Conservation (phyloP, 2,329 filamentous ascomycete genomes). For the Raffaelea ambrosiae region DNA sequence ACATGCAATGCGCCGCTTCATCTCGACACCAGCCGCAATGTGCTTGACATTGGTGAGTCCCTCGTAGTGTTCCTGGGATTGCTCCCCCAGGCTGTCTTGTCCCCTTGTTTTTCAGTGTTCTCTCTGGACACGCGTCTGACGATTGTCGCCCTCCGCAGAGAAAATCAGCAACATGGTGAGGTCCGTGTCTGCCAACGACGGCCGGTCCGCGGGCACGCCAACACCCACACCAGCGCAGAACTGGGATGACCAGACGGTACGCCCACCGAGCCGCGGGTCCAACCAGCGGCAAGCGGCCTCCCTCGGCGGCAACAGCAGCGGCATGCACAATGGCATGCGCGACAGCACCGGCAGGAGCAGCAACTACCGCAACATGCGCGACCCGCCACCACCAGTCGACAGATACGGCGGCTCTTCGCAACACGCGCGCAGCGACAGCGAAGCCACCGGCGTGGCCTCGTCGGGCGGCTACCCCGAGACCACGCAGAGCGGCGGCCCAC, state of each 20-base stretch:
- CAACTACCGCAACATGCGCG: constrained; percentile 27
- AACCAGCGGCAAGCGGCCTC: constrained; percentile 21
- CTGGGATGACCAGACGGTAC: constrained; percentile 58
- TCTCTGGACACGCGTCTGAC: background rate
- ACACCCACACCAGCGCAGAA: constrained; percentile 38
- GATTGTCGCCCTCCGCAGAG: constrained; percentile 43
- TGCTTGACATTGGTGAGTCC: constrained; percentile 73
- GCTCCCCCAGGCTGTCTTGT: background rate
- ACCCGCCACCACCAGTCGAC: constrained; percentile 28
- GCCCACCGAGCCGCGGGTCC: constrained; percentile 42
- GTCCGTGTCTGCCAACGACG: constrained; percentile 63
- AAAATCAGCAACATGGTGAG: constrained; percentile 92
- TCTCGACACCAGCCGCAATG: constrained; percentile 86
- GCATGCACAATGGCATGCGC: constrained; percentile 23
- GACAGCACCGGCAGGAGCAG: constrained; percentile 29
- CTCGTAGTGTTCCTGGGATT: constrained; percentile 4
- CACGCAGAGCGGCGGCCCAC: constrained; percentile 55
- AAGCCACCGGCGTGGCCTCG: constrained; percentile 62
- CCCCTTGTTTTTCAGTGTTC: background rate
- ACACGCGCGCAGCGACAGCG: constrained; percentile 73
- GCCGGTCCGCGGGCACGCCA: constrained; percentile 40
- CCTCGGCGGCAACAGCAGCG: constrained; percentile 22
- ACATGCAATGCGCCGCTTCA: constrained; percentile 87
- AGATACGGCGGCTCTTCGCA: constrained; percentile 33
- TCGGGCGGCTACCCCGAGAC: constrained; percentile 75